Conservation (phyloP, 1,284 basidiomycete genomes). For the Hymenochaete sp. region DNA sequence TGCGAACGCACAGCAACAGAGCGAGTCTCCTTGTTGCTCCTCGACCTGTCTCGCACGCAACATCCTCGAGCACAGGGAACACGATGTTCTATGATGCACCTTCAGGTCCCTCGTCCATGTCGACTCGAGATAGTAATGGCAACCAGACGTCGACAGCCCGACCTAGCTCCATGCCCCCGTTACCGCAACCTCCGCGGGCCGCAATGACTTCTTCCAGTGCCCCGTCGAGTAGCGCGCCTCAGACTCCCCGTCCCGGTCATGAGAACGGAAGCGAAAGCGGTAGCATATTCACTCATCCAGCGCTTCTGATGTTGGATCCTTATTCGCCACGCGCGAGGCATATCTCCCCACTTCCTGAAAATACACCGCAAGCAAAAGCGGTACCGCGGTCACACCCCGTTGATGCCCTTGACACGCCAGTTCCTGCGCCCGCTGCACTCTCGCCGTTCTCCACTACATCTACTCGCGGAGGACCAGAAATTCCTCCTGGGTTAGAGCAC, state of each 20-base stretch:
- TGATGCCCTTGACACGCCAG: conserved; percentile 17
- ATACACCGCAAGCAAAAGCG: neutral
- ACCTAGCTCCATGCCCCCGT: conserved; percentile 13
- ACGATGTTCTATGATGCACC: conserved; percentile 16
- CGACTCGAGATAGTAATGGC: conserved; percentile 11
- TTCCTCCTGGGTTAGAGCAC: conserved; percentile 17
- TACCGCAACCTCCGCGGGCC: conserved; percentile 8
- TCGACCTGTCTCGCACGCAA: conserved; percentile 16
- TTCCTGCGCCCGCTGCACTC: conserved; percentile 10
- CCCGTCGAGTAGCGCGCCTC: conserved; percentile 8
- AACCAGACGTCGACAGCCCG: conserved; percentile 2
- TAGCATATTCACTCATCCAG: conserved; percentile 12
- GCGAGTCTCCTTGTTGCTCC: conserved; percentile 12
- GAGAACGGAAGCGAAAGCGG: conserved; percentile 10
- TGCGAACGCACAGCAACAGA: neutral
- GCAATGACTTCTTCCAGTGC: conserved; percentile 1
- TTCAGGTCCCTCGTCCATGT: conserved; percentile 16
- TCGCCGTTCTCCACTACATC: conserved; percentile 18
- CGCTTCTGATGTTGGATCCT: conserved; percentile 10
- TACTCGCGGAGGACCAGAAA: conserved; percentile 13
- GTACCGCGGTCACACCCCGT: neutral
- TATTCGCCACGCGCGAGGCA: neutral
- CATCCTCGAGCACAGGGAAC: conserved; percentile 14
- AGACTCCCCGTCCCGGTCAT: conserved; percentile 9
- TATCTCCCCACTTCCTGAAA: conserved; percentile 2